Evolutionary conservation across 768 basidiomycete genomes (phyloP).

Genomic region (Rhizopogon sp.): DNA sequence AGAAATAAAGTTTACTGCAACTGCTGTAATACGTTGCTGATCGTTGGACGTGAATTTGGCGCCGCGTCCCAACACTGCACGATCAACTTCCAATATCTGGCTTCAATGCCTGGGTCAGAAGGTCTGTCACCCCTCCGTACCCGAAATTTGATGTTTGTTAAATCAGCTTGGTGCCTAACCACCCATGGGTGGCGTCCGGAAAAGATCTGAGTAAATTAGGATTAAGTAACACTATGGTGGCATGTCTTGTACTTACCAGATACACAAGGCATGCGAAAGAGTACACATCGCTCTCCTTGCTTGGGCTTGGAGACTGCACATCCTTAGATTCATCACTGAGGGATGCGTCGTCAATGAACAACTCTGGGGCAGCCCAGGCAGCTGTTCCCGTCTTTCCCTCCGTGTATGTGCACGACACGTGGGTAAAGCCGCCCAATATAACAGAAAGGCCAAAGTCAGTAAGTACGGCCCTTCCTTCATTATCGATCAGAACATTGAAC

Average conservation of each 20-base stretch:
- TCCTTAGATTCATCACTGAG: too few relatives aligned
- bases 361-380: not conserved
- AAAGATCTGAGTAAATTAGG: not conserved
- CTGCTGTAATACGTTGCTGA: not conserved
- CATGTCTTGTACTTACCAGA: not conserved
- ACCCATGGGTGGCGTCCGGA: not conserved
- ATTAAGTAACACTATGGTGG: not conserved
- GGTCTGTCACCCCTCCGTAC: not conserved
- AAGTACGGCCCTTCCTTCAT: constrained; percentile 33
- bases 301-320: not conserved
- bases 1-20: not conserved
- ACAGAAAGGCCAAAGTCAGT: constrained; percentile 41
- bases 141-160: too few relatives aligned
- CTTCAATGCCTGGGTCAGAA: not conserved
- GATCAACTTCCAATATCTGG: not conserved
- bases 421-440: constrained; percentile 9
- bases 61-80: not conserved
- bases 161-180: not conserved
- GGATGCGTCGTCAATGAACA: not conserved
- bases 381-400: not conserved
- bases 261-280: not conserved
- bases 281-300: not conserved
- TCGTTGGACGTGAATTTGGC: not conserved
- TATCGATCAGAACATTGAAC: constrained; percentile 41
- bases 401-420: not conserved